Evolutionary conservation across 2,329 filamentous ascomycete genomes (phyloP), one percentile per base, ranked within the genome.

Genomic region (Aureobasidium subglaciale): DNA sequence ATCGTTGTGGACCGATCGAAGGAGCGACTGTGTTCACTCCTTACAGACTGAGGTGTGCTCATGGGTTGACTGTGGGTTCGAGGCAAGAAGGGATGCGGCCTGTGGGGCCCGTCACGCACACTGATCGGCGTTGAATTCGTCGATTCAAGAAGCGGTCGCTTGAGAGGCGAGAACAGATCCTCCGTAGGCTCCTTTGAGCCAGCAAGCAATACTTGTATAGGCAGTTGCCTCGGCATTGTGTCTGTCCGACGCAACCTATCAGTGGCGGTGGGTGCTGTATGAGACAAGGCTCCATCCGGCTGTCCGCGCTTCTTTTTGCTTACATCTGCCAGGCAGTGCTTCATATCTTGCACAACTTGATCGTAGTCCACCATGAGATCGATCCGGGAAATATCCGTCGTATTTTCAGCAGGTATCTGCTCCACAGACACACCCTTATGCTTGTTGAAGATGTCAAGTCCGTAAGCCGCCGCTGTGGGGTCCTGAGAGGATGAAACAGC

Each of bases 101-200:
- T 4, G 10, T 25, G 29, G 22, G 37, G 29, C 20, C 16, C 40
- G 10, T 25, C 5, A 5, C 29, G 38, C 11, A 8, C 9, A 13
- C 8, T 35, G 13, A 27, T 6, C 1, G 50, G 50, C 13, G 50
- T 55, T 10, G 40, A 43, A 6, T 55, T 45, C 4, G 29, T 8
- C 9, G 40, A 55, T 10, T n/a, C 30, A 13, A 40, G 50, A 0
- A 55, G 10, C 9, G 54, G 54, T 32, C 34, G 16, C 59, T 68
- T 68, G 13, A 68, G 58, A 4, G 67, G 67, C 20, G 67, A 68
- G 57, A 69, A 69, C 25, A 69, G 58, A 37, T 68, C 67, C 4
- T 62, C 61, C 57, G 68, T 67, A 15, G 68, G 55, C 15, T 40
- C 34, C 16, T 38, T 38, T 10, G 41, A 38, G 8, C 34, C 24